These are phyloP conservation scores for Fusarium veterinarium DNA, from an alignment of 2,329 filamentous ascomycete species.

Conservation along the genomic window DNA sequence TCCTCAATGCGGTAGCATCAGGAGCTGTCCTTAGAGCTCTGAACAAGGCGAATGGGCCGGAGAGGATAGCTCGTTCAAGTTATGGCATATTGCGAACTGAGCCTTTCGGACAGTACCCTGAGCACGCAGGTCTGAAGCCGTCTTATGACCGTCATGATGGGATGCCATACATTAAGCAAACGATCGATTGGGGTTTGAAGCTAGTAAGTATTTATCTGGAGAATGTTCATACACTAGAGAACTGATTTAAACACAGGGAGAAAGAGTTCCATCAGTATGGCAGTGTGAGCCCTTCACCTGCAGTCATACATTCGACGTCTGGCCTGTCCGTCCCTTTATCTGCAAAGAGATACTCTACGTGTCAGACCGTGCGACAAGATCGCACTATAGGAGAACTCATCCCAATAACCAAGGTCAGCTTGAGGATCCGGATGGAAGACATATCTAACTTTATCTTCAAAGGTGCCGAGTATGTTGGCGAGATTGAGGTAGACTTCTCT, in stretches of 20 bases:
- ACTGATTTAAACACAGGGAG: not conserved
- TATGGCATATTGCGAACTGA: not conserved
- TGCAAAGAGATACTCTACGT: not conserved
- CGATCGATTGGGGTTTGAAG: not conserved
- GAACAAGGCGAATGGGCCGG: not conserved
- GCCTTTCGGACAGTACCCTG: fast-evolving
- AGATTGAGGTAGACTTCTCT: not conserved
- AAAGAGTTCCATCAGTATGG: not conserved
- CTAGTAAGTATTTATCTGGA: not conserved
- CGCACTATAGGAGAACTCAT: not conserved
- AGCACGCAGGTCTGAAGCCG: not conserved
- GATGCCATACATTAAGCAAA: not conserved
- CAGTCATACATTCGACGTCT: not conserved
- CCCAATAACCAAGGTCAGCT: not conserved
- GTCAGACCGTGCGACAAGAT: not conserved
- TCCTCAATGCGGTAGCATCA: not conserved
- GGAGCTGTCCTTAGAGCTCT: not conserved
- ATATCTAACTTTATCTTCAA: fast-evolving
- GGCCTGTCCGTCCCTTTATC: not conserved
- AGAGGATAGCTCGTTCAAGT: not conserved
- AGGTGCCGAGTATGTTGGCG: not conserved
- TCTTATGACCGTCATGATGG: not conserved
- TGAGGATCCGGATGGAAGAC: fast-evolving
- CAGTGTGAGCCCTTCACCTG: not conserved
- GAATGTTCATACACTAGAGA: fast-evolving